Evolutionary conservation across 23 red algal genomes (phyloP), one percentile per base, ranked within the genome.

Genomic region (Gracilaria gracilis): DNA sequence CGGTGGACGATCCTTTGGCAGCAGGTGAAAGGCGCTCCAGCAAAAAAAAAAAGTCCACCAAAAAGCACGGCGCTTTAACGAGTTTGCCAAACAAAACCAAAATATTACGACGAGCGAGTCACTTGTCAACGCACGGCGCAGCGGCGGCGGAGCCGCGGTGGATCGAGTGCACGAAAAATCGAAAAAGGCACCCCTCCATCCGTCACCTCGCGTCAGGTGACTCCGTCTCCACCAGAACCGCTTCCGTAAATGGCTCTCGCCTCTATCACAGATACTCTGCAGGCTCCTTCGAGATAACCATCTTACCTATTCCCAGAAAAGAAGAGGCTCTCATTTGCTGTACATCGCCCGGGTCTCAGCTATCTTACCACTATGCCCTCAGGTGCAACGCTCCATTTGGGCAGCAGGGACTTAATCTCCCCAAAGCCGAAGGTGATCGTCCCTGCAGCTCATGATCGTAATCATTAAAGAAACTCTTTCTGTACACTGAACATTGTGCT

Each of bases 151-250:
- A 40, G 46, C 39, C 0, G 72, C 21, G 27, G 39, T 42, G 46
- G 27, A 51, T 40, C 27, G 12, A 49, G 42, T 50, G 72, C 72
- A 51, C 72, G 72, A 77, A 77, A 77, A 77, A 77, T 77, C 72
- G 72, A 15, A 77, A 77, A 77, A 77, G 1, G 69, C 72, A 50
- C 40, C 35, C 0, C 69, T 75, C 19, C 39, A 0, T 7, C 61
- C 61, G 23, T 6, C 27, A 31, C 54, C 54, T 58, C 42, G 11
- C 42, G 42, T 11, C 42, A 34, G 16, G 31, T 69, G 64, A 36
- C 11, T 4, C 31, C 27, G 14, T 64, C 59, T 59, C 55, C 16
- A 59, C n/a, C 57, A 31, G n/a, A 31, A 27, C 59, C 21, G 28
- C 59, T 31, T 32, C 59, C 9, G 21, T 27, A 15, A 53, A 32